Base-by-base conservation (phyloP, 805 yeast species). In the Hanseniaspora opuntiae region DNA sequence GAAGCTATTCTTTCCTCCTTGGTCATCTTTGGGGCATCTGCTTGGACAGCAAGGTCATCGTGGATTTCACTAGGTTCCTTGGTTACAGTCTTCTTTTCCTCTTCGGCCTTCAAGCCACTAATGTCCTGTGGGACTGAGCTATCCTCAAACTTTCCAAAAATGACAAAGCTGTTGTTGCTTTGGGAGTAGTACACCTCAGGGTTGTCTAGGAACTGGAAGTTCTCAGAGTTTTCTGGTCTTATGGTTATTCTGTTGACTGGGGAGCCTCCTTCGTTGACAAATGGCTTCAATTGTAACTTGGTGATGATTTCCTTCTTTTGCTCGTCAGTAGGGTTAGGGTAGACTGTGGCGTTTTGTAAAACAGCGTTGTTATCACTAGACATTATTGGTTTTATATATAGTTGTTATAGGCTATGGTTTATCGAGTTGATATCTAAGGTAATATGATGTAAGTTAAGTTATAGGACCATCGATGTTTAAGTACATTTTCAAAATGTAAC, bases 281-380 rank as follows among this genome's bases (percentile, higher is more conserved):
- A 51, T 33, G 54, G 54, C n/a, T 51, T 51, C 32, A 51, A 37
- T 36, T 22, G 45, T 20, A 51, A 19, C 11, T 44, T 51, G 17
- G 44, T 20, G 14, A 51, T 51, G 20, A 51, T 51, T n/a, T 51
- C 54, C 30, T 44, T 46, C 28, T 51, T 51, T 51, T 51, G 41
- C n/a, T 51, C 54, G 14, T 51, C 54, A 33, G 54, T 51, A 11
- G 54, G 48, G 39, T 51, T 51, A 14, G 54, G 54, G 28, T 40
- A 51, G 16, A 51, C 46, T 9, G 54, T 51, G 19, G 54, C 54
- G 45, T 51, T 51, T 36, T 51, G 45, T 14, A 51, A 36, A 25
- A 30, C 17, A 19, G 48, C 46, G 22, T 32, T 32, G 11, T 19
- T n/a, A 7, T 39, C 45, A 19, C 36, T 36, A 19, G 39, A 41